Base-by-base conservation (phyloP, 2,329 filamentous ascomycete species). In the Phialocephala sp. region DNA sequence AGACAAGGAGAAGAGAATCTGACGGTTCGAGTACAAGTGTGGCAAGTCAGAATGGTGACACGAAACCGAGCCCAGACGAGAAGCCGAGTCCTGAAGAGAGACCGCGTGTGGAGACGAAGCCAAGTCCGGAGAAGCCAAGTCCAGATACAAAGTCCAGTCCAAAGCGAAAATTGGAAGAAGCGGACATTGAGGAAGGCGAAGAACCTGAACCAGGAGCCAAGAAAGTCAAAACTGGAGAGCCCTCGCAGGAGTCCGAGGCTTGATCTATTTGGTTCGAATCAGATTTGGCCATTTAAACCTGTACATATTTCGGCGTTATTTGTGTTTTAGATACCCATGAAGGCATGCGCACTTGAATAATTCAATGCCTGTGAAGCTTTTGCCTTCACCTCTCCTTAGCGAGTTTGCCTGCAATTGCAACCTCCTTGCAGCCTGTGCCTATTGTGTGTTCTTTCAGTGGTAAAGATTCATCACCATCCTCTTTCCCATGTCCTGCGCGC, bases 381-480 rank as follows among this genome's bases (percentile, higher is more conserved):
- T 24, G 8, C 12, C 4, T n/a, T 50, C 8, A 20, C 22, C 45
- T 22, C 8, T 90, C 72, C 90, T 86, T 0, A 85, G 85, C 91
- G 90, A 93, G 59, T 93, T 93, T 93, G n/a, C 91, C 80, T 47
- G 37, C 37, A 41, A 41, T 18, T 11, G 3, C 37, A 11, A 41
- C 37, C 9, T 18, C 3, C 2, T 41, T 41, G 9, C 37, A 11
- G 6, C 27, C 27, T 32, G 27, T 32, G 3, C 27, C 27, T 32
- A 32, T 32, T 32, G 6, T 6, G 27, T 32, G 27, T 32, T 32
- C 6, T 32, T 32, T 32, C 27, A 32, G 27, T 32, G 27, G 27
- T 32, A 6, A 32, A 32, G 3, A 3, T 3, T 32, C 3, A 6
- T 6, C 27, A 32, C 27, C 27, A 32, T 32, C 27, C 27, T 32